Conservation (phyloP, 805 yeast species). For the Isabelozyma rhagii region DNA sequence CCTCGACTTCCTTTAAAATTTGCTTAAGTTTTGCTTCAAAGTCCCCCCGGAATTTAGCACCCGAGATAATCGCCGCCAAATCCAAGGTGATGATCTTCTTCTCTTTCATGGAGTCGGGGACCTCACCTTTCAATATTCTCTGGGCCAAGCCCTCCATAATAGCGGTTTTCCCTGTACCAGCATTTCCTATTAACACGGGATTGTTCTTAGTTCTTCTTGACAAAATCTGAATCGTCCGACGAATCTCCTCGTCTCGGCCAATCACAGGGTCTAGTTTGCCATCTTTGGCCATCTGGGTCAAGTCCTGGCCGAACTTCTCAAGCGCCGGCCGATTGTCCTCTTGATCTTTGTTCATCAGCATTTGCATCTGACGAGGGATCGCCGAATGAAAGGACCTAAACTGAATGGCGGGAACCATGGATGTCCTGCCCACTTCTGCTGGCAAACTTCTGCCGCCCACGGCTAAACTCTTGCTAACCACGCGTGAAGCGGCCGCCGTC, state of each 20-base stretch:
- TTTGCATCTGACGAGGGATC: conserved; percentile 24
- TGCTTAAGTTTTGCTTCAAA: conserved; percentile 86
- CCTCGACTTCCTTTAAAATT: conserved; percentile 80
- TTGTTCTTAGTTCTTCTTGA: conserved; percentile 93
- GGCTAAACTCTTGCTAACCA: too few relatives aligned
- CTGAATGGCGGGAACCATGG: not conserved
- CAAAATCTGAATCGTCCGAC: conserved; percentile 87
- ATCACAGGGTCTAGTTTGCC: conserved; percentile 96
- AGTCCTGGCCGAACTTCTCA: conserved; percentile 79
- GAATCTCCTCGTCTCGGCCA: conserved; percentile 93
- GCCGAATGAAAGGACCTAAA: conserved; percentile 15
- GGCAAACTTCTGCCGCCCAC: not conserved
- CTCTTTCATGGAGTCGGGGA: conserved; percentile 89
- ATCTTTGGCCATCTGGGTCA: conserved; percentile 80
- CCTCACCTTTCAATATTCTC: conserved; percentile 85
- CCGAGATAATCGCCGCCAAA: conserved; percentile 84
- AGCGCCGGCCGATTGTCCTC: conserved; percentile 66
- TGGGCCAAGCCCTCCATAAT: conserved; percentile 96
- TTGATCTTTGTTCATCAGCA: conserved; percentile 40
- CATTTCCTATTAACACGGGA: conserved; percentile 92
- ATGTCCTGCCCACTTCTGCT: not conserved
- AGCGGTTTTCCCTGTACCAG: conserved; percentile 98
- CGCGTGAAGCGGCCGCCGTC: too few relatives aligned
- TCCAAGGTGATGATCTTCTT: conserved; percentile 83
- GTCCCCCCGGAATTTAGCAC: conserved; percentile 95